Evolutionary conservation across 1,284 basidiomycete genomes (phyloP), one percentile per base, ranked within the genome.

Genomic region (Hypsizygus ulmarius): DNA sequence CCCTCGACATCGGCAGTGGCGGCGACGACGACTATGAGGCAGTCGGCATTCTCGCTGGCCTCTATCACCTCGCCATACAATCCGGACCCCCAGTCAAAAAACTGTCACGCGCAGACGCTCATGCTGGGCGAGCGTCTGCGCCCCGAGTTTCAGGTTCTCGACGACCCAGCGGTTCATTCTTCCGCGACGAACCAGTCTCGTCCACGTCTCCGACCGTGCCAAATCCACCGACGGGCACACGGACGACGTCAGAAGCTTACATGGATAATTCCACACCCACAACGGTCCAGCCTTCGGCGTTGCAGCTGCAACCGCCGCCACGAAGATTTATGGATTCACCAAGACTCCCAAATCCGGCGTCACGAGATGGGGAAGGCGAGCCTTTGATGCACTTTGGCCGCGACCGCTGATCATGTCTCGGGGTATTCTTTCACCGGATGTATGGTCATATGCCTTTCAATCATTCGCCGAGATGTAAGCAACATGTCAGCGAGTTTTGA

Each of bases 41-140:
- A 54, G 30, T 68, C 68, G 5, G 64, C 68, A 9, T 58, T 67
- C 28, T 71, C 71, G 14, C 59, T 73, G 3, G 64, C 70, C n/a
- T 66, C 70, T 4, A 73, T 71, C 43, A 72, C 69, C 7, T 65
- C 69, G 18, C 70, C 68, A 7, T 71, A 62, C 52, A 62, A 66
- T 53, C 53, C 62, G 15, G 63, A 64, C 29, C 56, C 53, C 33
- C 69, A 69, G 67, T 60, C 70, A 75, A 75, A 75, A 75, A 75
- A 75, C 64, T 74, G 47, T 66, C 62, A 58, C 70, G 73, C 73
- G 73, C 73, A 74, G 73, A 74, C 68, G 72, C 67, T 71, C 69
- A 69, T 50, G 56, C 72, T 70, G 72, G 73, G 73, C 72, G 70
- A 71, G 66, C 68, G 72, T 73, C 73, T 74, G 73, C 73, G 73